Base-by-base conservation (phyloP, 2,329 filamentous ascomycete species). In the Fusarium gaditjirri region DNA sequence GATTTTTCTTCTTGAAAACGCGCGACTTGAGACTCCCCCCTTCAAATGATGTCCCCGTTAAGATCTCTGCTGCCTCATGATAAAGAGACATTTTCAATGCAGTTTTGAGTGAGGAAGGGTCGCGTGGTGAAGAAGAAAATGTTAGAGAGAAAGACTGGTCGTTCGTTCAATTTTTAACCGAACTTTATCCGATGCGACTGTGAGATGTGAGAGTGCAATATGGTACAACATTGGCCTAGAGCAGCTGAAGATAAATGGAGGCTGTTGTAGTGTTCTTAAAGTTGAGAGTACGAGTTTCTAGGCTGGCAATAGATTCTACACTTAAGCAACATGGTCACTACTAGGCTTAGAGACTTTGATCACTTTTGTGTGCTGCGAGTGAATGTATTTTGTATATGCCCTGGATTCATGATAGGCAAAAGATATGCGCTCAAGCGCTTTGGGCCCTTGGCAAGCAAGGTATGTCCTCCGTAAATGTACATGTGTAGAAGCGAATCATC, bases 21-120 rank as follows among this genome's bases (percentile, higher is more conserved):
- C 93, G 87, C 12, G 94, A 94, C 81, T 97, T 97, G 71, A 98
- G 87, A 31, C 94, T 97, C 23, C 94, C 94, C n/a, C 92, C 91
- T 31, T 79, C 74, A 14, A 74, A 68, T 1, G 76, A 73, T 6
- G 86, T 83, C n/a, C 89, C 87, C 2, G 88, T 83, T 61, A 99
- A 84, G 39, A 98, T 85, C 19, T 91, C 87, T 8, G 93, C 94
- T 11, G 95, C 93, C 84, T 98, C 96, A 80, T 97, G 93, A 81
- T 99, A 99, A 62, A 99, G 91, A 52, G 95, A 97, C 95, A 98
- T 98, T 44, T 68, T 58, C 50, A 65, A 52, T 44, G 43, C 27
- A 50, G 65, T 31, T 36, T 33, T 43, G 17, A 49, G n/a, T 41
- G 47, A 39, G 41, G n/a, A 39, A 23, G 29, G 47, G 42, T 52